phyloP scores from a whole-genome alignment of 305 asterid species.

The Fraxinus paxiana region DNA sequence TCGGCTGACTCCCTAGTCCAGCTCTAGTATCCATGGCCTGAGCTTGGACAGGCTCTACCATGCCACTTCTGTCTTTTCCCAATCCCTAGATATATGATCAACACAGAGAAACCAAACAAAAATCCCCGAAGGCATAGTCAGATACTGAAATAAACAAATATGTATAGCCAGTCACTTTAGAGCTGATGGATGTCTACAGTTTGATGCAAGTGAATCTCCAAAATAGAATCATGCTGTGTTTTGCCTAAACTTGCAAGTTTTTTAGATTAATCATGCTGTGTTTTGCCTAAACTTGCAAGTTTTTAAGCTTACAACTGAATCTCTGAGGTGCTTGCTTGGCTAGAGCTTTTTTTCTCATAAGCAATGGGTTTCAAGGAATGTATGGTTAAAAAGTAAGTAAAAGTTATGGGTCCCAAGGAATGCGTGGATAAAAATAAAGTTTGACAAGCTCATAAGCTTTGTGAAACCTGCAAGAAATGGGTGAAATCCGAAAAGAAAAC shows the following conservation, averaged over 20 bases:
- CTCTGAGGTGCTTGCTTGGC: not conserved
- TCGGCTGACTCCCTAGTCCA: conserved; percentile 84
- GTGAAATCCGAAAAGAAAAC: not conserved
- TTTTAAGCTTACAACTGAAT: not conserved
- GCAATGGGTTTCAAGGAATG: not conserved
- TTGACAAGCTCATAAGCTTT: not conserved
- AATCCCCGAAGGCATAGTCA: not conserved
- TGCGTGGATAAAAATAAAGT: not conserved
- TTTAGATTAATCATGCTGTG: not conserved
- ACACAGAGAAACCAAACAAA: conserved; percentile 37
- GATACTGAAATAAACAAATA: not conserved
- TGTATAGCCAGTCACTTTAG: conserved; percentile 32
- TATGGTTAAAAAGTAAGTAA: not conserved
- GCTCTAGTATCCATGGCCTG: conserved; percentile 71
- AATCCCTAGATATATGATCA: conserved; percentile 59
- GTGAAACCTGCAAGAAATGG: not conserved
- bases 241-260: not conserved
- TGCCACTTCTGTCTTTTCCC: conserved; percentile 93
- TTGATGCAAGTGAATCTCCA: conserved; percentile 22
- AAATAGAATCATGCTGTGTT: not conserved
- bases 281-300: not conserved
- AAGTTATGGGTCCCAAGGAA: not conserved
- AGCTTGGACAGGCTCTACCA: conserved; percentile 93
- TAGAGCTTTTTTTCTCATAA: not conserved
- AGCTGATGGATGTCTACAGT: conserved; percentile 21